These are phyloP conservation scores for Calonectria naviculata DNA, from an alignment of 2,329 filamentous ascomycete genomes.

Conservation along the genomic window DNA sequence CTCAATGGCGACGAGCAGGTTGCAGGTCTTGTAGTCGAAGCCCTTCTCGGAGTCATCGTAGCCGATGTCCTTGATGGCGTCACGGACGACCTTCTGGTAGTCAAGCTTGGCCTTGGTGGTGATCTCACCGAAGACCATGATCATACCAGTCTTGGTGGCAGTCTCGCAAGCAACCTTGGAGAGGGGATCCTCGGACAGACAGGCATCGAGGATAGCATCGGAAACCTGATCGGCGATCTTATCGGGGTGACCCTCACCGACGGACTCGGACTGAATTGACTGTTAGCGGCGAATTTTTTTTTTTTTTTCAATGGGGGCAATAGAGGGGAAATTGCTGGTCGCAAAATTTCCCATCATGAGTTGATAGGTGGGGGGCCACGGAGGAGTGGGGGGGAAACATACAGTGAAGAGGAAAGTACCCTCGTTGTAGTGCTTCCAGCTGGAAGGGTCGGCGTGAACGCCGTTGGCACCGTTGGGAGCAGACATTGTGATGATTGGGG, in stretches of 20 bases:
- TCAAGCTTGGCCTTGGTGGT: constrained; percentile 95
- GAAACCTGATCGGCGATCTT: constrained; percentile 99
- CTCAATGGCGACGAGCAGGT: constrained; percentile 98
- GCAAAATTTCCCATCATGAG: constrained; percentile 18
- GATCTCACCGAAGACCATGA: constrained; percentile 99
- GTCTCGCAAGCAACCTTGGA: constrained; percentile 99
- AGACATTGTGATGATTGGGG: constrained; percentile 65
- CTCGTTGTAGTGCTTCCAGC: constrained; percentile 64
- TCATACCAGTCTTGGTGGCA: constrained; percentile 99
- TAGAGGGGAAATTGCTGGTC: constrained; percentile 10
- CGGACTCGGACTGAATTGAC: constrained; percentile 78
- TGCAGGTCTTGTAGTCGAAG: constrained; percentile 99
- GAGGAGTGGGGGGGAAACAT: constrained; percentile 42
- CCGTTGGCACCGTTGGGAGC: constrained; percentile 56
- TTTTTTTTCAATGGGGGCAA: background rate
- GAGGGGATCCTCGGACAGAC: constrained; percentile 91
- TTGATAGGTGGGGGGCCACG: constrained; percentile 14
- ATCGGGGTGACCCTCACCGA: constrained; percentile 92
- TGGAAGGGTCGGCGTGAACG: constrained; percentile 43
- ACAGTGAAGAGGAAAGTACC: constrained; percentile 88
- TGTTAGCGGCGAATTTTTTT: constrained; percentile 35
- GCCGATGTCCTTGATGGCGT: constrained; percentile 97
- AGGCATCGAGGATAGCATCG: constrained; percentile 98
- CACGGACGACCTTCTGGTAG: constrained; percentile 98
- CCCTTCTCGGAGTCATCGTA: constrained; percentile 98